These are phyloP conservation scores for Aureobasidium sp. DNA, from an alignment of 2,329 filamentous ascomycete species.

Conservation along the genomic window DNA sequence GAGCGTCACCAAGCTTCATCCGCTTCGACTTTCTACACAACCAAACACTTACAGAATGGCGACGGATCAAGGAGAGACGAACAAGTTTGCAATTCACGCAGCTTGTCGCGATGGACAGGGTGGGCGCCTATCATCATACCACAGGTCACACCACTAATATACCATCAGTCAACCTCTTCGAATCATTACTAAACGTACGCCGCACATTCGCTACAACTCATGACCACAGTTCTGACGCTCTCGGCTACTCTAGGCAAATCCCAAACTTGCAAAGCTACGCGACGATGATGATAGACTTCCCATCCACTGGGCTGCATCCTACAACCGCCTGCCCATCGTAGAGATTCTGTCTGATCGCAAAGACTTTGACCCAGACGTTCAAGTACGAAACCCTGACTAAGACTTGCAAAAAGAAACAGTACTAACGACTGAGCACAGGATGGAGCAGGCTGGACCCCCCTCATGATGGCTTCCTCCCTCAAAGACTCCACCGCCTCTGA, in stretches of 20 bases:
- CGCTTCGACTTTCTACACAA: background rate
- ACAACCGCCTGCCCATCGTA: slow-evolving; percentile 70
- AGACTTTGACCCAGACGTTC: slow-evolving; percentile 75
- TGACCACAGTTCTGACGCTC: background rate
- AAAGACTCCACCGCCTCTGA: slow-evolving; percentile 63
- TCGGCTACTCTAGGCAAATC: slow-evolving; percentile 55
- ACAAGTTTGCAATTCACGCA: slow-evolving; percentile 78
- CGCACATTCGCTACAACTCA: background rate
- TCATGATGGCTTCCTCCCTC: slow-evolving; percentile 75
- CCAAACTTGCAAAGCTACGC: slow-evolving; percentile 62
- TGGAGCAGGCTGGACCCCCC: slow-evolving; percentile 70
- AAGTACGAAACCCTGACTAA: slow-evolving; percentile 41
- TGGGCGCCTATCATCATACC: slow-evolving; percentile 37
- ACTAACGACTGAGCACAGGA: slow-evolving; percentile 43
- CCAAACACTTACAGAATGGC: background rate
- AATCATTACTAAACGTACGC: slow-evolving; percentile 62
- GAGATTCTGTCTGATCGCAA: slow-evolving; percentile 62
- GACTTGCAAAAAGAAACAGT: background rate
- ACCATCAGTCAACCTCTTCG: slow-evolving; percentile 56
- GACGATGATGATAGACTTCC: slow-evolving; percentile 86
- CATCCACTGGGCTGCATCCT: slow-evolving; percentile 89
- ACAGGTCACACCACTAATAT: slow-evolving; percentile 15
- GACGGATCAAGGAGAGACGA: slow-evolving; percentile 25
- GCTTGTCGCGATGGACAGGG: slow-evolving; percentile 79
- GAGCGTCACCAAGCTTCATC: background rate